These are phyloP conservation scores for Rhynchosporium secalis DNA, from an alignment of 2,329 filamentous ascomycete species.

Conservation along the genomic window DNA sequence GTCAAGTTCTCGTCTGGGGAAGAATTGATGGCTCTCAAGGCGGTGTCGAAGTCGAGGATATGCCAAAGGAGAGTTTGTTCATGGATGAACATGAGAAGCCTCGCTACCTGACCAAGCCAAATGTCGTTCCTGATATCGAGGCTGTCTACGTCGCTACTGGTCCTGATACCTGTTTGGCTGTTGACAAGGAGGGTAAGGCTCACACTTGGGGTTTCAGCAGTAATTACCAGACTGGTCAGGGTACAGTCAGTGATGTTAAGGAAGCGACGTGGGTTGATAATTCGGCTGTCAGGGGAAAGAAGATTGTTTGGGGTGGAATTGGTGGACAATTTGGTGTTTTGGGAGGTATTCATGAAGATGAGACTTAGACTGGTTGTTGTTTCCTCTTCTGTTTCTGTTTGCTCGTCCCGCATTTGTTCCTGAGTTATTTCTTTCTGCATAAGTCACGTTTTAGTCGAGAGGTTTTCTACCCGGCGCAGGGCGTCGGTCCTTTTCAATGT, in stretches of 20 bases:
- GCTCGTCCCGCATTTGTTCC: neutral
- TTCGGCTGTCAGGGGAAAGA: conserved; percentile 73
- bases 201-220: conserved; percentile 80
- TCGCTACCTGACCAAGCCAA: conserved; percentile 71
- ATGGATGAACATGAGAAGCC: conserved; percentile 64
- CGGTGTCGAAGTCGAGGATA: conserved; percentile 56
- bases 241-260: conserved; percentile 75
- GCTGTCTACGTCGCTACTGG: conserved; percentile 62
- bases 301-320: conserved; percentile 76
- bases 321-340: conserved; percentile 80
- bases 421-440: neutral
- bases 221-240: conserved; percentile 79
- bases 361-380: conserved; percentile 59
- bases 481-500: neutral
- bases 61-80: conserved; percentile 59
- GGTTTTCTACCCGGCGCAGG: neutral
- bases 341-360: conserved; percentile 42
- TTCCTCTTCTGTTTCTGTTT: conserved; percentile 64
- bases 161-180: conserved; percentile 71
- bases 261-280: conserved; percentile 81
- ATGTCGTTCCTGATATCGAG: conserved; percentile 53
- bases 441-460: neutral
- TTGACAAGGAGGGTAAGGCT: conserved; percentile 67
- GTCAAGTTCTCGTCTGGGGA: conserved; percentile 61
- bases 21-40: conserved; percentile 54